Base-by-base conservation (phyloP, 2,329 filamentous ascomycete species). In the Sphaceloma murrayae region DNA sequence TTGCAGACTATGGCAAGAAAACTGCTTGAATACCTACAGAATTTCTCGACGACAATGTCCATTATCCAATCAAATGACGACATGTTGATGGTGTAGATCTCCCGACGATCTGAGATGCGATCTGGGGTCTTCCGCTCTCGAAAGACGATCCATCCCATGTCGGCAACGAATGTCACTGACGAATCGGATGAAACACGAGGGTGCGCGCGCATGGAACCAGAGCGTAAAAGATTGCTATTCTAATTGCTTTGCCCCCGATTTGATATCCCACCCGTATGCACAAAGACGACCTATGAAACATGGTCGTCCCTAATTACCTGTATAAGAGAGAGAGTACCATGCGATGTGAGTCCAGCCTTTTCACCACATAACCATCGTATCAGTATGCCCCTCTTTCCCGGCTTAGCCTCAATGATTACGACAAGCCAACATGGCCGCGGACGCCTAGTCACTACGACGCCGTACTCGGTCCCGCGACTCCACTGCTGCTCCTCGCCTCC, bases 401-500 rank as follows among this genome's bases (percentile, higher is more conserved):
- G 6, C 11, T 17, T 16, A 16, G 10, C 10, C 14, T 34, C 32
- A 10, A n/a, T 11, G 10, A 34, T 17, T 16, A 18, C n/a, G n/a
- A n/a, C n/a, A n/a, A n/a, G n/a, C n/a, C n/a, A n/a, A 44, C 22
- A 36, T 33, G 13, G 2, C 5, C 8, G 9, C 24, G 13, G 16
- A 18, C 14, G 16, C 38, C 38, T 29, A 17, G 22, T 21, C 31
- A 40, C 24, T 21, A 34, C 43, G 42, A 21, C 39, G 16, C 52
- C 55, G 32, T 57, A n/a, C 36, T 57, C n/a, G 52, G 56, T 59
- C 56, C 43, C 38, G 31, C 42, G 5, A 27, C 46, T 27, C 34
- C 32, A 16, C 40, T 40, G 17, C 18, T 27, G 4, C 30, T 30
- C 11, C 34, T 46, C 18, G 27, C 13, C 21, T 39, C 8, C 21